phyloP scores from a whole-genome alignment of 1,284 basidiomycete species.

The Ceratobasidium sp. region DNA sequence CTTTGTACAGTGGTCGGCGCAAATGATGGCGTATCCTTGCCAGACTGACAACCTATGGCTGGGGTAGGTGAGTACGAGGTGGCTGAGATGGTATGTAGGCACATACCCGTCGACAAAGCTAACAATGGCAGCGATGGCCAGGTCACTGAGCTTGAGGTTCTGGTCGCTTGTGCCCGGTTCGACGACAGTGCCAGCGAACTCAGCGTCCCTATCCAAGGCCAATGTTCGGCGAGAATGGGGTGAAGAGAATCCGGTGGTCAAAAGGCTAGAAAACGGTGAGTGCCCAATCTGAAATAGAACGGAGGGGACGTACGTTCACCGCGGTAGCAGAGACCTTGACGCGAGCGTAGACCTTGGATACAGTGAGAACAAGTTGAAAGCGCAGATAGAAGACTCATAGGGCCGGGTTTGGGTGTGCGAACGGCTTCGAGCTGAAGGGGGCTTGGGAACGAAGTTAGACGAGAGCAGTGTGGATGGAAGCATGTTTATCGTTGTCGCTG shows the following conservation, averaged over 20 bases:
- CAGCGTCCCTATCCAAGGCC: conserved; percentile 32
- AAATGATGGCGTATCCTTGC: conserved; percentile 23
- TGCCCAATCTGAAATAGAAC: not conserved
- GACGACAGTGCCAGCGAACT: conserved; percentile 31
- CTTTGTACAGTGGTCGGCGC: conserved; percentile 30
- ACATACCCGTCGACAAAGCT: conserved; percentile 26
- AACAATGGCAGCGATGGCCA: not conserved
- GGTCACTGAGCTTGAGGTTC: conserved; percentile 22
- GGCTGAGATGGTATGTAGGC: not conserved
- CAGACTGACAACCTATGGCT: conserved; percentile 6
- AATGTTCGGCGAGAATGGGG: conserved; percentile 27
- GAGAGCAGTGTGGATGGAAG: too few relatives aligned
- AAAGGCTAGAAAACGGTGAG: not conserved
- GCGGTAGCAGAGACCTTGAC: conserved; percentile 25
- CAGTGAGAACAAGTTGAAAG: not conserved
- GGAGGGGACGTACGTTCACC: conserved; percentile 7
- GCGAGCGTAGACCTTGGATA: not conserved
- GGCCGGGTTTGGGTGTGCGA: not conserved
- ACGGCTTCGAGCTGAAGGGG: conserved; percentile 7
- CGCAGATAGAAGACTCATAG: not conserved
- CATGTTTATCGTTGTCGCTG: too few relatives aligned
- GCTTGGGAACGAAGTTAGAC: conserved; percentile 10
- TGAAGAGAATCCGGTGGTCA: conserved; percentile 15
- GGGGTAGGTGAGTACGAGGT: not conserved
- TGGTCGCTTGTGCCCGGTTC: conserved; percentile 4